Evolutionary conservation across 2,329 filamentous ascomycete species (phyloP).

Genomic region (Xylaria sp.): DNA sequence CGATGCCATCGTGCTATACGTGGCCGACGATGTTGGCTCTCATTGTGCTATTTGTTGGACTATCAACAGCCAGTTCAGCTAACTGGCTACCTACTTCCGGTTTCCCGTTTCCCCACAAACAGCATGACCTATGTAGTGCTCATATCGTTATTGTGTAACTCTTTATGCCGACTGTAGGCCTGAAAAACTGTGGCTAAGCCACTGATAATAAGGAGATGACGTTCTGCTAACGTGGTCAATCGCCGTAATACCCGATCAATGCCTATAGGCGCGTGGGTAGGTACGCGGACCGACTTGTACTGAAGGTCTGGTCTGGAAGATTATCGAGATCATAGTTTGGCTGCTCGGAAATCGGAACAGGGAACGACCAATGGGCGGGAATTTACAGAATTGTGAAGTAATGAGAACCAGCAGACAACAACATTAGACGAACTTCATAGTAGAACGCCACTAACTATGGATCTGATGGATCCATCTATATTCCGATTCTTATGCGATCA

Average conservation of each 20-base stretch:
- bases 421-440: background rate
- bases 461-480: no score
- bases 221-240: conserved; percentile 3
- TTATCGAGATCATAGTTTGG: background rate
- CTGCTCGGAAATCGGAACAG: background rate
- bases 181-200: background rate
- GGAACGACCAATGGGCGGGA: background rate
- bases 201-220: background rate
- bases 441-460: background rate
- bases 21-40: background rate
- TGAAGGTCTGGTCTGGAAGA: background rate
- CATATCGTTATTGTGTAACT: background rate
- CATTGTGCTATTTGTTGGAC: background rate
- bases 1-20: background rate
- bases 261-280: background rate
- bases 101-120: background rate
- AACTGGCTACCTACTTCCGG: background rate
- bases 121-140: background rate
- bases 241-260: background rate
- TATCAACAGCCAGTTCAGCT: background rate
- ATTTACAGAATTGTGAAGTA: background rate
- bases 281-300: background rate
- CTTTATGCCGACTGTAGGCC: background rate
- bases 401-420: background rate
- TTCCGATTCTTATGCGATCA: background rate